A percentile compares a stretch with the other conserved stretches of the same genome.
Conservation (phyloP, 306 rosid genomes). For the Inga leiocalycina region DNA sequence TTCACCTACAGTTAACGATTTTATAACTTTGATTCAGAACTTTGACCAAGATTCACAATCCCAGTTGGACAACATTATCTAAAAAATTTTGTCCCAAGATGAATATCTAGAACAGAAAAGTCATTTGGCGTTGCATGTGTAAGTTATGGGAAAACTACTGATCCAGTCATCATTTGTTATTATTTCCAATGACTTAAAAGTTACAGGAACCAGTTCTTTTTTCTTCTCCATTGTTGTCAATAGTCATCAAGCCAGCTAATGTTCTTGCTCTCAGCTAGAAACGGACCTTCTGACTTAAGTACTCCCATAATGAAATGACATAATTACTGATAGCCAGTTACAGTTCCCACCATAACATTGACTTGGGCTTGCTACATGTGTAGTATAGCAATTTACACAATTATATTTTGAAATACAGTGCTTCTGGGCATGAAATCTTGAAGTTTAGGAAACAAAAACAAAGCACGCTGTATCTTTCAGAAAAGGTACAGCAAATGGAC, state of each 20-base stretch:
- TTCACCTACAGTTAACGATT: neutral
- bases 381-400: neutral
- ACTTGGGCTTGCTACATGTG: neutral
- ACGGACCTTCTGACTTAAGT: neutral
- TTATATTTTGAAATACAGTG: neutral
- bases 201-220: neutral
- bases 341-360: neutral
- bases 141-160: constrained; percentile 2
- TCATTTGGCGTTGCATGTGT: neutral
- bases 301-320: neutral
- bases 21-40: neutral
- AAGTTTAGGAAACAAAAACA: neutral
- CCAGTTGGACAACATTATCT: neutral
- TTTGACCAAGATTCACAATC: neutral
- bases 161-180: neutral
- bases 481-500: neutral
- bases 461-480: neutral
- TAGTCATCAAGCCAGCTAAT: neutral
- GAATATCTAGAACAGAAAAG: neutral
- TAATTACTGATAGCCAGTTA: neutral
- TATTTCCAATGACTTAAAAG: neutral
- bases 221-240: neutral
- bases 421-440: neutral
- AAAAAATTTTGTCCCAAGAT: neutral
- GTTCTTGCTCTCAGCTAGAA: neutral